A percentile compares a stretch with the other conserved stretches of the same genome.
Evolutionary conservation across 2,329 filamentous ascomycete genomes (phyloP).

Genomic region (Diaporthe velutina): DNA sequence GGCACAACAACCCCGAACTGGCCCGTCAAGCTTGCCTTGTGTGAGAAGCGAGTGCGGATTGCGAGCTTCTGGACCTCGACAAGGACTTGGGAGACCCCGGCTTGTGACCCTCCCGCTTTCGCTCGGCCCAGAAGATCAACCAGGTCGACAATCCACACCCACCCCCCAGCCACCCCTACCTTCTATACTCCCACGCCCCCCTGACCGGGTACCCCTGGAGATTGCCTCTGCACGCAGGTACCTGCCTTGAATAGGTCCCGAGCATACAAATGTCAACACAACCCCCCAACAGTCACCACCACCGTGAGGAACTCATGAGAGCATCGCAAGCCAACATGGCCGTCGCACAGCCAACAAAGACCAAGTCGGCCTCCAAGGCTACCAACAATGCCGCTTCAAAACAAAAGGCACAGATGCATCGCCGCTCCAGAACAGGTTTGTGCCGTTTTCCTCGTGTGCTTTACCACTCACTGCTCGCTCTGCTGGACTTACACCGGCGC

Average conservation of each 20-base stretch:
- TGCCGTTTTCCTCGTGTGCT: slow-evolving; percentile 47
- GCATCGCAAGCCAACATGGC: slow-evolving; percentile 71
- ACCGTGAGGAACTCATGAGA: slow-evolving; percentile 63
- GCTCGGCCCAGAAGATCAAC: slow-evolving; percentile 51
- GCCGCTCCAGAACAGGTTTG: slow-evolving; percentile 93
- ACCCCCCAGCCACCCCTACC: slow-evolving; percentile 41
- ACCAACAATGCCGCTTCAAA: slow-evolving; percentile 67
- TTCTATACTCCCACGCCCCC: slow-evolving; percentile 47
- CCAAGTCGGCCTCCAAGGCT: slow-evolving; percentile 69
- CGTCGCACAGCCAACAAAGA: slow-evolving; percentile 69
- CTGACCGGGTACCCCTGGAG: slow-evolving; percentile 39
- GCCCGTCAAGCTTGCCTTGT: slow-evolving; percentile 48
- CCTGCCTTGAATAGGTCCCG: slow-evolving; percentile 48
- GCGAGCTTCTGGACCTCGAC: slow-evolving; percentile 47
- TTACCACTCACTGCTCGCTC: slow-evolving; percentile 13
- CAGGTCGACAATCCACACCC: slow-evolving; percentile 43
- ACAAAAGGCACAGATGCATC: slow-evolving; percentile 87
- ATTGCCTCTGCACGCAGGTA: slow-evolving; percentile 53
- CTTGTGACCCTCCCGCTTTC: slow-evolving; percentile 55
- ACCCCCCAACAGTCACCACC: slow-evolving; percentile 65
- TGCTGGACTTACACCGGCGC: slow-evolving; percentile 17
- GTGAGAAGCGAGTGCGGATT: slow-evolving; percentile 38
- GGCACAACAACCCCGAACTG: slow-evolving; percentile 50
- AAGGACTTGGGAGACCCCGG: slow-evolving; percentile 48
- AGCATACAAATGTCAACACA: slow-evolving; percentile 75